phyloP scores from a whole-genome alignment of 768 basidiomycete genomes.

The Gloeophyllum trabeum region DNA sequence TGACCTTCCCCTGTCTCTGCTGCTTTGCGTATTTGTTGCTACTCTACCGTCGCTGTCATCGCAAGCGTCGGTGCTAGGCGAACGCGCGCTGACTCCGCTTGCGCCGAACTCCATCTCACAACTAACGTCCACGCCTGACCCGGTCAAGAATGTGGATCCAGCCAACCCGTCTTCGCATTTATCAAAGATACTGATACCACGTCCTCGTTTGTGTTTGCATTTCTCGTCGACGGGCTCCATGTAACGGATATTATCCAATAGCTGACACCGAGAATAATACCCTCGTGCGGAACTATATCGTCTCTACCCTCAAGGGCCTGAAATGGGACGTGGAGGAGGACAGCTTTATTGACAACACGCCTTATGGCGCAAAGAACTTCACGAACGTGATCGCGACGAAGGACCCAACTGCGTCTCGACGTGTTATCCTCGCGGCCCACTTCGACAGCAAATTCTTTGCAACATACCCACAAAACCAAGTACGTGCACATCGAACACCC shows the following conservation, averaged over 20 bases:
- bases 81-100: slow-evolving; percentile 29
- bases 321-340: slow-evolving; percentile 89
- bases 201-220: slow-evolving; percentile 43
- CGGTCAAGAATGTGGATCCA: slow-evolving; percentile 57
- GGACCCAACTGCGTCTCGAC: slow-evolving; percentile 71
- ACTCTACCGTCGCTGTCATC: background rate
- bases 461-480: slow-evolving; percentile 62
- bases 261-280: slow-evolving; percentile 74
- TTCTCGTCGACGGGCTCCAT: slow-evolving; percentile 5
- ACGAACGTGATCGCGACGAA: slow-evolving; percentile 94
- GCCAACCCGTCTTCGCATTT: slow-evolving; percentile 60
- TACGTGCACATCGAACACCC: slow-evolving; percentile 18
- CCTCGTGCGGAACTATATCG: slow-evolving; percentile 71
- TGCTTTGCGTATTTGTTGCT: too few species aligned
- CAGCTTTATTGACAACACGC: slow-evolving; percentile 67
- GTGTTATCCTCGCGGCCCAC: slow-evolving; percentile 85
- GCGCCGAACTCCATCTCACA: slow-evolving; percentile 37
- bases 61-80: slow-evolving; percentile 17
- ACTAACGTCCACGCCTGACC: slow-evolving; percentile 48
- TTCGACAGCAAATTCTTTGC: slow-evolving; percentile 89
- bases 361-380: slow-evolving; percentile 70
- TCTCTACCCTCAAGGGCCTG: slow-evolving; percentile 54
- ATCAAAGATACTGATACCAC: slow-evolving; percentile 77
- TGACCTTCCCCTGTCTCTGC: too few species aligned
- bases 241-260: slow-evolving; percentile 13